phyloP scores from a whole-genome alignment of 345 rosid genomes.

The Schrenkiella parvula region DNA sequence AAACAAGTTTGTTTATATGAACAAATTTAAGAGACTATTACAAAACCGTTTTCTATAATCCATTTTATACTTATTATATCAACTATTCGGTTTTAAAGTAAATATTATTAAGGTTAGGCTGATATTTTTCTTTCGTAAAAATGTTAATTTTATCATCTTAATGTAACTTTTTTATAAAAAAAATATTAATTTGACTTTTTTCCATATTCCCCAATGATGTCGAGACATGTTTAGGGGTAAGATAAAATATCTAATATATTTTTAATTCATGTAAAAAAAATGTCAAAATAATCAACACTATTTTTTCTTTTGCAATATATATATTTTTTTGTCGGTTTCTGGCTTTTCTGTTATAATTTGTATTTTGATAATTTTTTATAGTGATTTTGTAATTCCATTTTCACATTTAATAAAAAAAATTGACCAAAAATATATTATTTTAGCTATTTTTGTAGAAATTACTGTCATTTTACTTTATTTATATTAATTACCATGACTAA shows the following conservation, averaged over 20 bases:
- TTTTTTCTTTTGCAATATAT: too few species aligned
- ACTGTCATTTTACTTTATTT: neutral
- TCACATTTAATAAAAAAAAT: too few species aligned
- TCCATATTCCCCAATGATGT: too few species aligned
- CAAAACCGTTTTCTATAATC: neutral
- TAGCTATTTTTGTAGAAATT: too few species aligned
- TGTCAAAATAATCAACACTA: neutral
- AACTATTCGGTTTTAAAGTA: neutral
- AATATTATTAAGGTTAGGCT: neutral
- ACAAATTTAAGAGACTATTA: neutral
- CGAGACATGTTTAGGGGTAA: neutral
- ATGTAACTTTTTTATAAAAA: neutral
- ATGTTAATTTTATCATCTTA: neutral
- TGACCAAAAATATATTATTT: too few species aligned
- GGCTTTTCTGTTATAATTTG: too few species aligned
- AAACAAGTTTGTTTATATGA: neutral
- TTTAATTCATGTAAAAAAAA: neutral
- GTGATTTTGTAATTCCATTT: too few species aligned
- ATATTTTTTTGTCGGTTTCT: too few species aligned
- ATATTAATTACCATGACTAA: neutral
- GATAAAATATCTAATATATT: neutral
- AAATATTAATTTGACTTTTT: neutral
- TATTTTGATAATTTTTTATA: too few species aligned
- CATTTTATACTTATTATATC: neutral
- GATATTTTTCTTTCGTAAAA: neutral